These are phyloP conservation scores for Leccinum sublutescens DNA, from an alignment of 768 basidiomycete species.

Conservation along the genomic window DNA sequence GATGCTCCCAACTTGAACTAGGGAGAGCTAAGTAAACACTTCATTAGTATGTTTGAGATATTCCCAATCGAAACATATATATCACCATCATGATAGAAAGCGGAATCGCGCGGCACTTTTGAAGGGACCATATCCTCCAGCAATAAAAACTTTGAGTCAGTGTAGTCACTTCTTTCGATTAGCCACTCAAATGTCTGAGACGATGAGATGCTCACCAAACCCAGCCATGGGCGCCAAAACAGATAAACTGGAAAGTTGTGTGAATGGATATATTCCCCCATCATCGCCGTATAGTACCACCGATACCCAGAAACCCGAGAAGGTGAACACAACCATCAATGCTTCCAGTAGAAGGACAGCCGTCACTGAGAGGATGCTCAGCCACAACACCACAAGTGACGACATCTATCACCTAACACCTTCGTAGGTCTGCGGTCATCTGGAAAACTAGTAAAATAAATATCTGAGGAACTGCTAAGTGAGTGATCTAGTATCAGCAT, in stretches of 20 bases:
- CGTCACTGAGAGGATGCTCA: conserved; percentile 4
- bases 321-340: conserved; percentile 7
- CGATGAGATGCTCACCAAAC: not conserved
- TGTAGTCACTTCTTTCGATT: no score
- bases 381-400: not conserved
- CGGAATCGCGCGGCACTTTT: conserved; percentile 8
- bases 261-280: no score
- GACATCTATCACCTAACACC: conserved; percentile 9
- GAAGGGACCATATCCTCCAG: no score
- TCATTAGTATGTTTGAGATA: no score
- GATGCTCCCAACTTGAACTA: no score
- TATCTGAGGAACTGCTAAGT: conserved; percentile 3
- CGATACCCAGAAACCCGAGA: conserved; percentile 11
- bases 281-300: accelerated
- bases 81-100: not conserved
- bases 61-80: no score
- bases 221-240: not conserved
- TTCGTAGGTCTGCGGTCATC: conserved; percentile 14
- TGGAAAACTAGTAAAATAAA: conserved; percentile 20
- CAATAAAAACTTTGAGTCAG: no score
- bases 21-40: no score
- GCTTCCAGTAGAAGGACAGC: conserved; percentile 17
- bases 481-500: not conserved
- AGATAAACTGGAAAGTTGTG: no score
- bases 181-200: no score